Conservation (phyloP, 257 asterid genomes). For the Paraleonurus japonicus region DNA sequence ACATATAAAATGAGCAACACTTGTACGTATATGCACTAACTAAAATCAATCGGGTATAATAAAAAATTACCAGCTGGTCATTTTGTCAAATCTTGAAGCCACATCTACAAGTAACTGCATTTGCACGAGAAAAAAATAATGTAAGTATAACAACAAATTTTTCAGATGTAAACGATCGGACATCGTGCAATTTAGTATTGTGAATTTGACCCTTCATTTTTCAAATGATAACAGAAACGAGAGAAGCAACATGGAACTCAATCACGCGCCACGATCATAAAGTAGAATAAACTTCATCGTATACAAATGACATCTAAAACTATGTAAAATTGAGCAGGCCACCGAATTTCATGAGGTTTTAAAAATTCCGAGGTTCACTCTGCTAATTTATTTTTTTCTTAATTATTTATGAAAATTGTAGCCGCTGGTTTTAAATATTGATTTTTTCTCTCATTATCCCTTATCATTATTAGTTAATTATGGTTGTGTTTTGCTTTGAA, state of each 20-base stretch:
- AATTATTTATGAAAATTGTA: neutral
- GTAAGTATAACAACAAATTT: too few species aligned
- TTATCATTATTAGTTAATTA: neutral
- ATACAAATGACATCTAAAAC: neutral
- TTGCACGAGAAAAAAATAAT: too few species aligned
- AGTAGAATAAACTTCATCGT: neutral
- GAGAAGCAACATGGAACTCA: too few species aligned
- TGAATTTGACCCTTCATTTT: too few species aligned
- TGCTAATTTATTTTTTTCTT: neutral
- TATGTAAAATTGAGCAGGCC: neutral
- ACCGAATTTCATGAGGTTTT: neutral
- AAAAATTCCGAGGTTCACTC: neutral
- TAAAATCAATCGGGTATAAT: conserved; percentile 36
- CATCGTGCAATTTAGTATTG: too few species aligned
- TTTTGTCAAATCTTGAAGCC: too few species aligned
- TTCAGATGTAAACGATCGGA: too few species aligned
- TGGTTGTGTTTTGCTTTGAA: neutral
- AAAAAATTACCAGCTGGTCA: too few species aligned
- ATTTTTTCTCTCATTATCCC: neutral
- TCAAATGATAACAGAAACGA: too few species aligned
- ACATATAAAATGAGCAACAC: too few species aligned
- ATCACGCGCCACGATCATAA: too few species aligned
- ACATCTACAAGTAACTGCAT: too few species aligned
- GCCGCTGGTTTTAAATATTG: neutral
- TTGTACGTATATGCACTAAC: conserved; percentile 29